Percentiles rank a stretch among this genome's conserved stretches.
Evolutionary conservation across 768 basidiomycete genomes (phyloP).

Genomic region (Boletus subparvulus): DNA sequence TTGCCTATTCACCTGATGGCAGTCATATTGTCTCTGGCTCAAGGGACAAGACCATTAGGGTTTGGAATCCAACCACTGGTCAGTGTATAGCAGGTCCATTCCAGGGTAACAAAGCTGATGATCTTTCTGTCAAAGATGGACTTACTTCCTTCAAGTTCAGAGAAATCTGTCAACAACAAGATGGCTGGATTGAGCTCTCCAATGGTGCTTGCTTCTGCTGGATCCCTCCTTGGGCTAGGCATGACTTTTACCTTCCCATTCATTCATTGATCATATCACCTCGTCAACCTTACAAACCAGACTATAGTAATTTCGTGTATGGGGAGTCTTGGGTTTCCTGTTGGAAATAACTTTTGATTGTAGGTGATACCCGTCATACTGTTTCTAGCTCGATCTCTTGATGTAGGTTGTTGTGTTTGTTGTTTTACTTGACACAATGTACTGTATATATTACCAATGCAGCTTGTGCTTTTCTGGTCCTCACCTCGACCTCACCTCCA

Average conservation of each 20-base stretch:
- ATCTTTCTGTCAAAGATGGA: too few species aligned
- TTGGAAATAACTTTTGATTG: constrained; percentile 7
- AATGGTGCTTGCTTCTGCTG: constrained; percentile 4
- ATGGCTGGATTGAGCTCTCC: constrained; percentile 12
- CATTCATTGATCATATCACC: constrained; percentile 11
- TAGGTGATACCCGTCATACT: background rate
- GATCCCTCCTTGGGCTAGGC: constrained; percentile 9
- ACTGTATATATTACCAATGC: too few species aligned
- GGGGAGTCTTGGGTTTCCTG: constrained; percentile 13
- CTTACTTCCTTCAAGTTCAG: too few species aligned
- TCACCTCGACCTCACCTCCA: too few species aligned
- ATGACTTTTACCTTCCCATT: constrained; percentile 8
- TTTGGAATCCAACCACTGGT: background rate
- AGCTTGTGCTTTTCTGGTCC: too few species aligned
- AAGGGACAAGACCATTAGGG: background rate
- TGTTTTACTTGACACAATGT: too few species aligned
- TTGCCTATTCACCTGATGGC: too few species aligned
- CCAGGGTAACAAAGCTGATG: background rate
- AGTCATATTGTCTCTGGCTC: too few species aligned
- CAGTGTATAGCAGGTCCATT: background rate
- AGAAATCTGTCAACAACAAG: background rate
- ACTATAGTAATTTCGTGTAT: background rate
- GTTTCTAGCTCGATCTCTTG: too few species aligned
- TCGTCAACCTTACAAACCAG: background rate
- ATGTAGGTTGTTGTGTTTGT: too few species aligned